Evolutionary conservation across 345 rosid species (phyloP).

Genomic region (Syzygium jambos): DNA sequence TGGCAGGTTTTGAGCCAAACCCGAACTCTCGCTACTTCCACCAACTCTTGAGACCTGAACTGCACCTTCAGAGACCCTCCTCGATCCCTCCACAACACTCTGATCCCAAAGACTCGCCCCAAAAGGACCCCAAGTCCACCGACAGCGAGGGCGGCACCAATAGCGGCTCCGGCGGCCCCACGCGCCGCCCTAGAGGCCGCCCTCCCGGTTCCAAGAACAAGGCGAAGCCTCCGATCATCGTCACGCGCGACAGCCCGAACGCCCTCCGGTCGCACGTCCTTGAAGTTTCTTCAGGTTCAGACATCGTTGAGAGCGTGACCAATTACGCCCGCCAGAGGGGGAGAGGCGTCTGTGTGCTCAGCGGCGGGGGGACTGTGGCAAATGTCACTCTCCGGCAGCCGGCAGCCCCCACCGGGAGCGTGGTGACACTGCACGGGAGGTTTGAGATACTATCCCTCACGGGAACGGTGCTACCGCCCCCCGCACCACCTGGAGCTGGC

Average conservation of each 20-base stretch:
- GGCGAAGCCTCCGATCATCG: conserved; percentile 62
- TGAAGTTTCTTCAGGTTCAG: conserved; percentile 57
- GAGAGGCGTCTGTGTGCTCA: conserved; percentile 65
- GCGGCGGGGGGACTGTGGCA: conserved; percentile 58
- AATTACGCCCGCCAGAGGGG: conserved; percentile 56
- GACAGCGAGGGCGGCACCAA: neutral
- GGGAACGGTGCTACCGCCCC: conserved; percentile 80
- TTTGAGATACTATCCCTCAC: conserved; percentile 72
- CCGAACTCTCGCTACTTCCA: conserved; percentile 3
- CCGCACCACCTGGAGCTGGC: conserved; percentile 73
- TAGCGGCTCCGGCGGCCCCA: conserved; percentile 7
- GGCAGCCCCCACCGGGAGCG: conserved; percentile 47
- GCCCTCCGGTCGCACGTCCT: conserved; percentile 74
- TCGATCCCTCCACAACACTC: neutral
- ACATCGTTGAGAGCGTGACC: conserved; percentile 49
- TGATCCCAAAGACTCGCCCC: neutral
- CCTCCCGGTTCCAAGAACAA: conserved; percentile 81
- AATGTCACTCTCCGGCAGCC: conserved; percentile 67
- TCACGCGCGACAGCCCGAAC: conserved; percentile 65
- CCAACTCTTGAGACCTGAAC: conserved; percentile 5
- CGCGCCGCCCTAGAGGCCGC: conserved; percentile 73
- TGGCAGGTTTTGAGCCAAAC: neutral
- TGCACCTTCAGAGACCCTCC: conserved; percentile 1
- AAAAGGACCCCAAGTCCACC: neutral
- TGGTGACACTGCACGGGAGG: conserved; percentile 69